Percentiles rank a stretch among this genome's conserved stretches.
Conservation (phyloP, 805 yeast genomes). For the Blastobotrys chiropterorum region DNA sequence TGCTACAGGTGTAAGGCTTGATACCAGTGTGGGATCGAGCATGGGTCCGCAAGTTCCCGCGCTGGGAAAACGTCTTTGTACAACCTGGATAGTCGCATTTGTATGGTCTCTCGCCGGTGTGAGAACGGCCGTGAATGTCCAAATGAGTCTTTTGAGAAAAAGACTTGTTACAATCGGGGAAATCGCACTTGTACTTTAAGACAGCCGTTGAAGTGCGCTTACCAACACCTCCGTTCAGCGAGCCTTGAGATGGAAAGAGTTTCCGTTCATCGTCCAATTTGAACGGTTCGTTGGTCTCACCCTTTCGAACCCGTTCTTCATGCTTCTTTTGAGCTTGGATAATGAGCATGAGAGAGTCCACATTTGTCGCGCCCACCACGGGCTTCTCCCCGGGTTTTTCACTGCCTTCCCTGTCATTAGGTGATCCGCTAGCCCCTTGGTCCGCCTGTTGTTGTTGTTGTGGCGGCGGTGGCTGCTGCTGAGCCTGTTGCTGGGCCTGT, state of each 20-base stretch:
- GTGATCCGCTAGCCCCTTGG: background rate
- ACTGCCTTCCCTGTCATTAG: constrained; percentile 1
- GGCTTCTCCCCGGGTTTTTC: constrained; percentile 41
- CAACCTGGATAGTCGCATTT: constrained; percentile 60
- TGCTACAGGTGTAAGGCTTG: constrained; percentile 76
- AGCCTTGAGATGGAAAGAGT: constrained; percentile 35
- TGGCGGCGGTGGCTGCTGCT: constrained; percentile 1
- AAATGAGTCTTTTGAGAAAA: constrained; percentile 89
- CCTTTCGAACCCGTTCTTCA: constrained; percentile 58
- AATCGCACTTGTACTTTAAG: constrained; percentile 27
- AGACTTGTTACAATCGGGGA: constrained; percentile 58
- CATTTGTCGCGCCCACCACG: constrained; percentile 76
- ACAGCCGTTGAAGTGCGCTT: constrained; percentile 58
- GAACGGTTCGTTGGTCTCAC: constrained; percentile 50
- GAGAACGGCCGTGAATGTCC: constrained; percentile 83
- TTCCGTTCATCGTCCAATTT: constrained; percentile 15
- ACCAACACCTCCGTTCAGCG: constrained; percentile 75
- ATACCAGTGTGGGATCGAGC: constrained; percentile 85
- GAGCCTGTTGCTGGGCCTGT: constrained; percentile 9
- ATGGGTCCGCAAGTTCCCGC: constrained; percentile 85
- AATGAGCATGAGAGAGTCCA: constrained; percentile 85
- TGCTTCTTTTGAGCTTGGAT: constrained; percentile 80
- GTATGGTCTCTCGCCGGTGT: constrained; percentile 81
- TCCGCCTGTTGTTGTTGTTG: no score
- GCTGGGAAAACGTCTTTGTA: constrained; percentile 79